Evolutionary conservation across 139 green algal genomes (phyloP), one percentile per base, ranked within the genome.

Genomic region (Micromonas commoda): DNA sequence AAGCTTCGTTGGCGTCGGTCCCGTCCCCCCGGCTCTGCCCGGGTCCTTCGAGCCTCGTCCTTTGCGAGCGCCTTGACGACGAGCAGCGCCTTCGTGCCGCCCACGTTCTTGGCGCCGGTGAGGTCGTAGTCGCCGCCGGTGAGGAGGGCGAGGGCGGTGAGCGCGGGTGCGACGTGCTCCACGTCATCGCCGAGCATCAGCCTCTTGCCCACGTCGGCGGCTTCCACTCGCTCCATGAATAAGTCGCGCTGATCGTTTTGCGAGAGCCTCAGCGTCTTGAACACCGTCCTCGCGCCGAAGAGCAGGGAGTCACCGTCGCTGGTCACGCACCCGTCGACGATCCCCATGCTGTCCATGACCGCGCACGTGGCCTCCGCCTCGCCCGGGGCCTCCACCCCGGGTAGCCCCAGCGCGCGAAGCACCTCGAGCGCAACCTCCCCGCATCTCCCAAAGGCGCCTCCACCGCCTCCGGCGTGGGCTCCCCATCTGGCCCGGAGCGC

Each of bases 241-340:
- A 16, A 57, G 9, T 57, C 9, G 9, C 16, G 9, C 45, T 9
- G 45, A 16, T 9, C 45, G 45, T 57, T 16, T 16, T 9, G 9
- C 9, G 16, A 57, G 45, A 57, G 45, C 45, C 16, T 57, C 9
- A 57, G 9, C 45, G 45, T 57, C 16, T 57, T 57, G 45, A 57
- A 57, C 45, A 98, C 85, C 31, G 68, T 73, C 0, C 94, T 91
- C 1, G 91, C 88, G 39, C 90, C 95, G 82, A 98, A 98, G 0
- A 92, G 97, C 29, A 99, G 86, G 6, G 90, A 86, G 83, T 99
- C 95, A 93, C 97, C 97, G 89, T 99, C 95, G 80, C 98, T 93
- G 1, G 93, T 96, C 0, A 92, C 90, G 4, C 95, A 91, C 20
- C 80, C 93, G 61, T 96, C 96, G 80, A 97, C 88, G 82, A 88